These are phyloP conservation scores for Candida schatavii DNA, from an alignment of 805 yeast species.

Conservation along the genomic window DNA sequence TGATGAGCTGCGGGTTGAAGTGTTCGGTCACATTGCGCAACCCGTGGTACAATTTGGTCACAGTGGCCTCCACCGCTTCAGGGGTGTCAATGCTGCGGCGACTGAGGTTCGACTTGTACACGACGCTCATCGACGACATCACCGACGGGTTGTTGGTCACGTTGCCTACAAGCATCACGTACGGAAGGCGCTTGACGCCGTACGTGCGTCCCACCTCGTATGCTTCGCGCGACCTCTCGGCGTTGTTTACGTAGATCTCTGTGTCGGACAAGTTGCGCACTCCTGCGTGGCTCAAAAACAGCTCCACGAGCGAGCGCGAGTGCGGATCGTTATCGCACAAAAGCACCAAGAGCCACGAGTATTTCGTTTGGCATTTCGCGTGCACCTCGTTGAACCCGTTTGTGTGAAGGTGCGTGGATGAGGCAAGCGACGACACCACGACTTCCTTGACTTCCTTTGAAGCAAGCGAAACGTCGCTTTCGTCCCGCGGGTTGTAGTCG, in stretches of 20 bases:
- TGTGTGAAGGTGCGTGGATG: background rate
- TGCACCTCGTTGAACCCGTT: conserved; percentile 29
- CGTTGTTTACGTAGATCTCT: conserved; percentile 28
- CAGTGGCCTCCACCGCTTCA: conserved; percentile 17
- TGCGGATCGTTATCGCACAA: conserved; percentile 27
- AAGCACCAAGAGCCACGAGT: conserved; percentile 32
- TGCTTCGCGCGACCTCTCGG: conserved; percentile 33
- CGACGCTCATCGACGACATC: conserved; percentile 38
- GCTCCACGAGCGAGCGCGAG: conserved; percentile 11
- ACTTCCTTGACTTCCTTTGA: too few species aligned
- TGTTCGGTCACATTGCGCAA: conserved; percentile 23
- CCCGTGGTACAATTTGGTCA: conserved; percentile 23
- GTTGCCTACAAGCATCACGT: conserved; percentile 36
- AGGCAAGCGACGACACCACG: background rate
- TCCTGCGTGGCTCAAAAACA: conserved; percentile 5
- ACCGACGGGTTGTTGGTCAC: conserved; percentile 32
- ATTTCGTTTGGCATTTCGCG: conserved; percentile 24
- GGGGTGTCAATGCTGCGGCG: conserved; percentile 9
- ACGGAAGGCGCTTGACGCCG: conserved; percentile 28
- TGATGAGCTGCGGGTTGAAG: conserved; percentile 38
- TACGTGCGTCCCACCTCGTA: conserved; percentile 36
- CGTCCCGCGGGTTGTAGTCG: conserved; percentile 16
- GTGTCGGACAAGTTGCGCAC: conserved; percentile 27
- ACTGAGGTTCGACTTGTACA: conserved; percentile 29
- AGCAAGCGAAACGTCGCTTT: conserved; percentile 1